Percentiles rank a stretch among this genome's conserved stretches.
Conservation (phyloP, 257 asterid species). For the Catharanthus roseus region DNA sequence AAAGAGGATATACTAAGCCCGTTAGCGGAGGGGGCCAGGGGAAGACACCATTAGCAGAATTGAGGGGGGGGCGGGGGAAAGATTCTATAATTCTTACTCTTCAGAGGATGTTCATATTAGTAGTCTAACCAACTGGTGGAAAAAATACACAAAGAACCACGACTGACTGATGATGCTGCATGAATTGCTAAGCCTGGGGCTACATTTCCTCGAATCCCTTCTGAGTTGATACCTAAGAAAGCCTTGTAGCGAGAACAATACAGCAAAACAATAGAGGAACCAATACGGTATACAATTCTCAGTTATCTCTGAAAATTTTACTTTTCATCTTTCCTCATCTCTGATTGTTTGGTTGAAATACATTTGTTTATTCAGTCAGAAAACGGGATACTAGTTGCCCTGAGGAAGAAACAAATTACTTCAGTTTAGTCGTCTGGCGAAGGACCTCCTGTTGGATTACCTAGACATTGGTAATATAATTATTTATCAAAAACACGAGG, state of each 20-base stretch:
- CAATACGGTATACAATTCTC: not conserved
- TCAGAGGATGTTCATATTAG: no score
- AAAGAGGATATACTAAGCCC: no score
- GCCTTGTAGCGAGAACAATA: not conserved
- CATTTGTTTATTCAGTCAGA: no score
- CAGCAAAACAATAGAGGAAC: not conserved
- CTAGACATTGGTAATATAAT: not conserved
- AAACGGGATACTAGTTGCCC: not conserved
- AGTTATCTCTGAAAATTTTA: not conserved
- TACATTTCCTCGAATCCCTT: not conserved
- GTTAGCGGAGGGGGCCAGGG: no score
- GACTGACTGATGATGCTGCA: no score
- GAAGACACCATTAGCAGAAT: no score
- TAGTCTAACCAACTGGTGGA: not conserved
- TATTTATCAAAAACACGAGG: not conserved
- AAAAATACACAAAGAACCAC: no score
- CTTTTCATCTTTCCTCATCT: not conserved
- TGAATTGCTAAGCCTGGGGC: not conserved
- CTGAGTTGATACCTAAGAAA: not conserved
- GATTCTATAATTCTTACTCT: no score
- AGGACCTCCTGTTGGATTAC: not conserved
- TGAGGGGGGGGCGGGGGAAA: no score
- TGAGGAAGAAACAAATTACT: not conserved
- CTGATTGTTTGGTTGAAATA: not conserved
- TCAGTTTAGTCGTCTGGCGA: not conserved